A percentile compares a stretch with the other conserved stretches of the same genome.
phyloP scores from a whole-genome alignment of 1,284 basidiomycete species.

The Sporisorium reilianum region DNA sequence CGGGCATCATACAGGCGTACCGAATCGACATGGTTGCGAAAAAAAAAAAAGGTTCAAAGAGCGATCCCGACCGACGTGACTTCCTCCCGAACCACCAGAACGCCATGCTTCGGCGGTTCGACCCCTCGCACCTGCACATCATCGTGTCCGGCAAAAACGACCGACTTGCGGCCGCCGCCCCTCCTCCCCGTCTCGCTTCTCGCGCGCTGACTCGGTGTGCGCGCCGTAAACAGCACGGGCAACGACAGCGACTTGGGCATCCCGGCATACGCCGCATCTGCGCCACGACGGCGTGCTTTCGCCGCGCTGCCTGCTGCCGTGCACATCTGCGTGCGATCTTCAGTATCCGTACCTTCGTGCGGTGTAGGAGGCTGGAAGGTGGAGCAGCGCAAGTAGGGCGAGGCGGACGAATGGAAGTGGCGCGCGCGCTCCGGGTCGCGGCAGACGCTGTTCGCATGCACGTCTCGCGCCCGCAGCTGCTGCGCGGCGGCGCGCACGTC shows the following conservation, averaged over 20 bases:
- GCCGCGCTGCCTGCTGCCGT: slow-evolving; percentile 12
- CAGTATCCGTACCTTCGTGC: background rate
- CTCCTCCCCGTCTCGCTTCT: slow-evolving; percentile 4
- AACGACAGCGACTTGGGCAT: slow-evolving; percentile 7
- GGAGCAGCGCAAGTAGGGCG: slow-evolving; percentile 5
- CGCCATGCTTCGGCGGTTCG: slow-evolving; percentile 14
- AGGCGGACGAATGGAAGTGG: slow-evolving; percentile 21
- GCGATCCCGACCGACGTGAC: slow-evolving; percentile 13
- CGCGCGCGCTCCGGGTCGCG: background rate
- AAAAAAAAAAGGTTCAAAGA: background rate
- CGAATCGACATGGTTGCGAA: background rate
- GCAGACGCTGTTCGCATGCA: slow-evolving; percentile 26
- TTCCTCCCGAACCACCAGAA: slow-evolving; percentile 16
- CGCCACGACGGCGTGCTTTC: slow-evolving; percentile 5
- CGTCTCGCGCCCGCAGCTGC: background rate
- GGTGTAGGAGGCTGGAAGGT: background rate
- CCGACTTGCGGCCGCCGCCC: background rate
- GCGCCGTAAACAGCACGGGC: slow-evolving; percentile 29
- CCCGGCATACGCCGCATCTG: too few species aligned
- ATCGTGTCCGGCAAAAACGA: slow-evolving; percentile 8
- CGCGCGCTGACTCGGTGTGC: slow-evolving; percentile 20
- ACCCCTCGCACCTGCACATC: background rate
- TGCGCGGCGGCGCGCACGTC: slow-evolving; percentile 22
- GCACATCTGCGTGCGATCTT: background rate
- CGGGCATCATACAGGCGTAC: background rate